Percentiles rank a stretch among this genome's conserved stretches.
Conservation (phyloP, 495 filamentous ascomycete species). For the Chaetomium cochliodes region DNA sequence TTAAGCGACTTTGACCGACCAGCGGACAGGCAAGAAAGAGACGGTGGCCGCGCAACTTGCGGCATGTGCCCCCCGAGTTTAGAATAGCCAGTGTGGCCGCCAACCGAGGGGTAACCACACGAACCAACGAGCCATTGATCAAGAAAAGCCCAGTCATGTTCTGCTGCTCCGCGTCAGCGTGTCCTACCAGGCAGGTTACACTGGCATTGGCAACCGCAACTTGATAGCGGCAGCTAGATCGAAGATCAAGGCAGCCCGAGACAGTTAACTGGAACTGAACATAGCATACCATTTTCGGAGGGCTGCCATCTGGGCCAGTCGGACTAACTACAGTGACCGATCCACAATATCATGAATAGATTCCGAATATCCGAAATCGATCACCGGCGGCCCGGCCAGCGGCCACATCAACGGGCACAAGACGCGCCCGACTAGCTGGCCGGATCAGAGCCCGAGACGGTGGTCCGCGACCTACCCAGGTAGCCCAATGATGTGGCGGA, state of each 20-base stretch:
- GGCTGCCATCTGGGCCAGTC: not conserved
- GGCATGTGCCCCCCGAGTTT: not conserved
- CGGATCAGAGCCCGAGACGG: not conserved
- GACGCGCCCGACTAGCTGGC: not conserved
- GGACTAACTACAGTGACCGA: too few relatives aligned
- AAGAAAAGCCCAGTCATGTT: not conserved
- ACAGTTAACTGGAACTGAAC: not conserved
- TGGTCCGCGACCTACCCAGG: not conserved
- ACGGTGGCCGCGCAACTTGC: not conserved
- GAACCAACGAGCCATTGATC: not conserved
- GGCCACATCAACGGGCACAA: not conserved
- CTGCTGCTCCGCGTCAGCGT: not conserved
- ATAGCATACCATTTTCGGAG: not conserved
- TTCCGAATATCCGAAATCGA: not conserved
- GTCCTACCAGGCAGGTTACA: not conserved
- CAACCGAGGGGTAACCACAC: not conserved
- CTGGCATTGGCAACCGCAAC: not conserved
- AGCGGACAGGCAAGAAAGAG: not conserved
- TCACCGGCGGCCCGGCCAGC: constrained; percentile 1
- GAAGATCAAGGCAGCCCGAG: not conserved
- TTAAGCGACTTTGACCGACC: too few relatives aligned
- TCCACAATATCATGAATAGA: too few relatives aligned
- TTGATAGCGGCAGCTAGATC: not conserved
- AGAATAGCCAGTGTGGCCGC: not conserved
- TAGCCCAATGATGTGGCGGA: constrained; percentile 6